A percentile compares a stretch with the other conserved stretches of the same genome.
phyloP scores from a whole-genome alignment of 2,329 filamentous ascomycete genomes.

The Colletotrichum destructivum region DNA sequence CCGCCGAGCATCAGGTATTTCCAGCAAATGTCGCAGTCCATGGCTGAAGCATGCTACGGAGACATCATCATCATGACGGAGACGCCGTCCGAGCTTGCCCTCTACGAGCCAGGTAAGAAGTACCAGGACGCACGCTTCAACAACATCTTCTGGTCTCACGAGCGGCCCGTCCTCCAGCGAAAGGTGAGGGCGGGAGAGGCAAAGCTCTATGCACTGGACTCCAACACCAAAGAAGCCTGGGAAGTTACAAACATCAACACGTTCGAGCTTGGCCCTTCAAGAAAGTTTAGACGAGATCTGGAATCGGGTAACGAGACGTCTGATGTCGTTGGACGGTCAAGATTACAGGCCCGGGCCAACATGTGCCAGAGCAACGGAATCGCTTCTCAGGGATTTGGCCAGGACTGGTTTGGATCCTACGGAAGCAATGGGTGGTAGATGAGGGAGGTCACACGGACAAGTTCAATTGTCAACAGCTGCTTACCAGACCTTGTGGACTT shows the following conservation, averaged over 20 bases:
- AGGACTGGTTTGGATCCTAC: constrained; percentile 16
- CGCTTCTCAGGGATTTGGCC: constrained; percentile 7
- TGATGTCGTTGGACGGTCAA: constrained; percentile 3
- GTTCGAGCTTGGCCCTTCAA: constrained; percentile 12
- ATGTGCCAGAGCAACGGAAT: constrained; percentile 20
- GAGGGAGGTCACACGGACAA: too few relatives aligned
- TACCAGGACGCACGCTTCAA: constrained; percentile 1
- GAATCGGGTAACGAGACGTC: constrained; percentile 10
- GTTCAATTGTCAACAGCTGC: too few relatives aligned
- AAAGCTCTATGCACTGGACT: constrained; percentile 15
- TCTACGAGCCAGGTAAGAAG: constrained; percentile 23
- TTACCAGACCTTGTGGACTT: too few relatives aligned
- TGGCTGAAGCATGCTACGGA: constrained; percentile 24
- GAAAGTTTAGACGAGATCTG: constrained; percentile 12
- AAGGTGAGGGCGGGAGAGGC: neutral
- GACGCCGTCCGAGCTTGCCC: constrained; percentile 19
- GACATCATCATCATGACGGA: constrained; percentile 24
- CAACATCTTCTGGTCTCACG: constrained; percentile 28
- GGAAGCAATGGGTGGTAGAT: constrained; percentile 18
- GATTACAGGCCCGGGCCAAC: constrained; percentile 11
- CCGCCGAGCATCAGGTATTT: constrained; percentile 17
- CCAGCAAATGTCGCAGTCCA: constrained; percentile 20
- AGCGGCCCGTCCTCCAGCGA: constrained; percentile 13
- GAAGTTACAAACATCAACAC: constrained; percentile 7
- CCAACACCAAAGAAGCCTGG: constrained; percentile 21